Evolutionary conservation across 768 basidiomycete species (phyloP), one percentile per base, ranked within the genome.

Genomic region (Pulveroboletus sp.): DNA sequence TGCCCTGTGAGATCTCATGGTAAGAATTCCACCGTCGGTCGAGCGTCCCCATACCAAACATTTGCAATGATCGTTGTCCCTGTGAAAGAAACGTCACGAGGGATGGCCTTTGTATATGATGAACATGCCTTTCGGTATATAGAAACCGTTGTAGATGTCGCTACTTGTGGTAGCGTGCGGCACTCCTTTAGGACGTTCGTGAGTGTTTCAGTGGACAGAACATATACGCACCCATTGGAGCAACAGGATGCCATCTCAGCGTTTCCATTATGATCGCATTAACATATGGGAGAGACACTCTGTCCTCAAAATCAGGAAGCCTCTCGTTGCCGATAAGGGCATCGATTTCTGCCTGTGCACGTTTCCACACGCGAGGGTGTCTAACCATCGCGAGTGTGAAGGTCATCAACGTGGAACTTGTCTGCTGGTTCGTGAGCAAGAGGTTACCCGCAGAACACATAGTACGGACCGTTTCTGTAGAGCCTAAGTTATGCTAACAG

Each of bases 111-210:
- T n/a, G 17, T 12, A 24, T 23, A 41, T 13, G 8, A 4, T 2
- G 16, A 9, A 17, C 36, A 23, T 46, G 34, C 79, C 80, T 50
- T 71, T 70, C 5, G 81, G 80, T 35, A 82, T 82, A 12, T 76
- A 61, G 47, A 76, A 76, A 13, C 72, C 70, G 29, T 67, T 58
- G 55, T 75, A 76, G 6, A 67, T 49, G 31, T 75, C 74, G 49
- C 72, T 71, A 35, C 63, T 50, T 0, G 69, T 72, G 1, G 58
- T 24, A 7, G 50, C 37, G 47, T 68, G 68, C 6, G 64, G 60
- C 26, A 65, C 26, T 9, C 45, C 47, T 46, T 20, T 5, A 27
- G 6, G 19, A 6, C 27, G 12, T 29, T 29, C 6, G 12, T 12
- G 19, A 13, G 12, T 6, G 27, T 12, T 29, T 29, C 27, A 29